phyloP scores from a whole-genome alignment of 2,329 filamentous ascomycete species.

The Sclerotiophoma versabilis region DNA sequence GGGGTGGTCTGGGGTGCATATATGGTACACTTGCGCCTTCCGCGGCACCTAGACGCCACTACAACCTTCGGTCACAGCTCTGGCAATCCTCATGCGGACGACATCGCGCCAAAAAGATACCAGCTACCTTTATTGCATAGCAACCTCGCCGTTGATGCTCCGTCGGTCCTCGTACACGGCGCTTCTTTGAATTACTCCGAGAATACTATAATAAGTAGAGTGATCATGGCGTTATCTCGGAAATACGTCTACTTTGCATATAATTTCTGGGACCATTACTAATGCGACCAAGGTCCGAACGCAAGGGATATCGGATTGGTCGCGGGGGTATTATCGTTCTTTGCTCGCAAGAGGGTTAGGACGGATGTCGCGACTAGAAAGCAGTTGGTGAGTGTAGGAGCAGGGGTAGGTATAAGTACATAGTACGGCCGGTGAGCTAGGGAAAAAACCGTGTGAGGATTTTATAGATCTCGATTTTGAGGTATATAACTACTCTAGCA shows the following conservation, averaged over 20 bases:
- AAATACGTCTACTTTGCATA: conserved; percentile 4
- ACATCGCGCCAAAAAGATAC: no score
- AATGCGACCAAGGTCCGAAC: neutral
- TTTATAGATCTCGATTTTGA: no score
- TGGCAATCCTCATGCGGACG: neutral
- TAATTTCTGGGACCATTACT: neutral
- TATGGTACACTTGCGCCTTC: neutral
- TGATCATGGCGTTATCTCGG: conserved; percentile 6
- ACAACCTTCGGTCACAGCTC: neutral
- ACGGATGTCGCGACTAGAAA: neutral
- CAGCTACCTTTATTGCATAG: no score
- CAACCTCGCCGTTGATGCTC: no score
- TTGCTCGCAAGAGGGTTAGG: neutral
- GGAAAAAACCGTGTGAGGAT: neutral
- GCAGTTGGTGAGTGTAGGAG: neutral
- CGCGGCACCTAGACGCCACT: neutral
- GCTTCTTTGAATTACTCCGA: neutral
- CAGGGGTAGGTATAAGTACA: conserved; percentile 1
- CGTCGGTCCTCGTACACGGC: neutral
- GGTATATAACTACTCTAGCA: no score
- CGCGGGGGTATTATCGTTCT: neutral
- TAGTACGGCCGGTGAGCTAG: neutral
- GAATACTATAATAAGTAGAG: neutral
- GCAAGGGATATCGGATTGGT: neutral
- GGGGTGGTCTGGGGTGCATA: conserved; percentile 5